Base-by-base conservation (phyloP, 2,329 filamentous ascomycete genomes). In the Cytospora piceae region DNA sequence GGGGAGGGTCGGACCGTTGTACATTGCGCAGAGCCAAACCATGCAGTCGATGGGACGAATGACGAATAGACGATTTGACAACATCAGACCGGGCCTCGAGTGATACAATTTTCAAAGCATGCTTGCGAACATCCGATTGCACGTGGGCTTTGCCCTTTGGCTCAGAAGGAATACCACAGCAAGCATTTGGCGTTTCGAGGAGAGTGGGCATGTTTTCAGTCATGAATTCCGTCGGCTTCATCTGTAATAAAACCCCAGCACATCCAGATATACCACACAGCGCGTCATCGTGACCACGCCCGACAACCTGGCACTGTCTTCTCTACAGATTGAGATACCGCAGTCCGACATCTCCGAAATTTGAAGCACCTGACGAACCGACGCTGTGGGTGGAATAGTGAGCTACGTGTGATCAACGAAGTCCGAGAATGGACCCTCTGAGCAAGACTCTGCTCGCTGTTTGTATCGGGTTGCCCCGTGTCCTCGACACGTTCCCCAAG, bases 231-330 rank as follows among this genome's bases (percentile, higher is more conserved):
- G 32, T 22, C 22, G 17, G 15, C 51, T 12, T 34, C 8, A 24
- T 9, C n/a, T 15, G 5, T 12, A 42, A 34, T 6, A 46, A 9
- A 46, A 29, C n/a, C 20, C 27, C 46, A 37, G 37, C 12, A 72
- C 72, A 70, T 85, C 83, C 63, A 86, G 70, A 77, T 81, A 85
- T 46, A 77, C 78, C 3, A 87, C 81, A 58, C 87, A 68, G 61
- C 84, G 75, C 76, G 87, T 87, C 78, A 87, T 87, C 65, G 87
- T 83, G 32, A 86, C 78, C 0, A 87, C 81, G 0, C 85, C 84
- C 3, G 84, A 74, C 56, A 86, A 72, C 67, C 70, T 76, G 1
- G 82, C 79, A 27, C 77, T 83, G 1, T 82, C 82, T 66, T 85
- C 81, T 67, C 84, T 82, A 2, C 81, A 78, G 7, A 87, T 74